phyloP scores from a whole-genome alignment of 176 grass and related monocot species.

The Urochloa ruziziensis region DNA sequence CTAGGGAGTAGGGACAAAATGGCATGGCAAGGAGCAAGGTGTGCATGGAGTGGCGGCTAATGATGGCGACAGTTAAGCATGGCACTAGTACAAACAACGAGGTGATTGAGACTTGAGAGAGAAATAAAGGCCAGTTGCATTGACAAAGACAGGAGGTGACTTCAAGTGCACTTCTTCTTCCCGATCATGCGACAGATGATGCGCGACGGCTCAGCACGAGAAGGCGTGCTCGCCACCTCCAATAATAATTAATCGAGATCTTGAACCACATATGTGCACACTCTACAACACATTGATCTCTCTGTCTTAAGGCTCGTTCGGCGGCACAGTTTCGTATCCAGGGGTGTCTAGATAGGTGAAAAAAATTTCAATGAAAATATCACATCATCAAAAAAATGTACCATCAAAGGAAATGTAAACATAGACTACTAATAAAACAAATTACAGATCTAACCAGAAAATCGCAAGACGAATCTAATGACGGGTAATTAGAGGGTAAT shows the following conservation, averaged over 20 bases:
- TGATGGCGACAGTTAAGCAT: constrained; percentile 38
- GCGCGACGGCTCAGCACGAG: not conserved
- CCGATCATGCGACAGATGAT: constrained; percentile 13
- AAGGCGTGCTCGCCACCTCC: constrained; percentile 7
- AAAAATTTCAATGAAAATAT: too few relatives aligned
- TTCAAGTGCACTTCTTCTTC: constrained; percentile 77
- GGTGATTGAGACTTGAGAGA: not conserved
- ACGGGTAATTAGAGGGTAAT: too few relatives aligned
- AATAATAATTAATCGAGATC: too few relatives aligned
- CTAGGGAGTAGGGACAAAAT: not conserved
- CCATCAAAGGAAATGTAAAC: too few relatives aligned
- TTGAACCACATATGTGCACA: not conserved
- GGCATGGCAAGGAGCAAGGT: not conserved
- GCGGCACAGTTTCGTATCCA: too few relatives aligned
- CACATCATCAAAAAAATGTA: too few relatives aligned
- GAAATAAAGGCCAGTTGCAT: not conserved
- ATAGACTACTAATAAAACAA: too few relatives aligned
- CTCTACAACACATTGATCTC: not conserved
- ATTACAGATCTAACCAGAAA: too few relatives aligned
- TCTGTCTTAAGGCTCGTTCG: too few relatives aligned
- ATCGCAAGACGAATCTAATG: too few relatives aligned
- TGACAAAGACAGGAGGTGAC: constrained; percentile 44
- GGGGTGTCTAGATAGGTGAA: too few relatives aligned
- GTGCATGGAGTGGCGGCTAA: not conserved
- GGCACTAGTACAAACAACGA: constrained; percentile 5